These are phyloP conservation scores for Melanogaster broomeanus DNA, from an alignment of 768 basidiomycete species.

Conservation along the genomic window DNA sequence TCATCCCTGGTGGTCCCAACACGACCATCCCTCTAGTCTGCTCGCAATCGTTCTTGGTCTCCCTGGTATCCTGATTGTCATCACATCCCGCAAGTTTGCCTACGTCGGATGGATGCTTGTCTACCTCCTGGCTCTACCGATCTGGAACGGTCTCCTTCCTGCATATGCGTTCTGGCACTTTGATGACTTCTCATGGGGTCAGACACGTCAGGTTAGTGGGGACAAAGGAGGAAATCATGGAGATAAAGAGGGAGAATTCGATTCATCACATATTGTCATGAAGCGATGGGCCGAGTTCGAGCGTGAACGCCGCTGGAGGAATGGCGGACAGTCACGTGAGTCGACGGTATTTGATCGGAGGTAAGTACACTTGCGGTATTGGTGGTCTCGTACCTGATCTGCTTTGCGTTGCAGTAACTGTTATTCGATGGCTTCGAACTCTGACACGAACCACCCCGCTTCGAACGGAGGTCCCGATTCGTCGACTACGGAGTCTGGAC, in stretches of 20 bases:
- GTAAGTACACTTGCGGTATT: conserved; percentile 43
- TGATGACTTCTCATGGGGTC: conserved; percentile 98
- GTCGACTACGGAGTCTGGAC: conserved; percentile 62
- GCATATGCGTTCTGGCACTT: conserved; percentile 99
- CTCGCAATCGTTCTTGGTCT: conserved; percentile 95
- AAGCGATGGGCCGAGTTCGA: conserved; percentile 99
- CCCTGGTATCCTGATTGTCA: conserved; percentile 92
- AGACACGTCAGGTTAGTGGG: conserved; percentile 82
- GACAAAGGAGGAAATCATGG: conserved; percentile 73
- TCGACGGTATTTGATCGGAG: conserved; percentile 68
- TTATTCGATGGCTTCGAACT: conserved; percentile 77
- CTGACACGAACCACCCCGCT: conserved; percentile 64
- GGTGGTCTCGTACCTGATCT: conserved; percentile 17
- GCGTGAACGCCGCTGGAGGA: conserved; percentile 92
- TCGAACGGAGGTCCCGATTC: conserved; percentile 53
- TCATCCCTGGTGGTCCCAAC: conserved; percentile 76
- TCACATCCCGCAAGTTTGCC: conserved; percentile 91
- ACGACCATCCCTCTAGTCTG: conserved; percentile 90
- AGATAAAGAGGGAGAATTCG: conserved; percentile 97
- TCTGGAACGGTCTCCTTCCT: conserved; percentile 97
- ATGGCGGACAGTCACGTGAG: conserved; percentile 80
- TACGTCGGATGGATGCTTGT: conserved; percentile 98
- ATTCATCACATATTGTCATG: conserved; percentile 96
- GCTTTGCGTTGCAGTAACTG: conserved; percentile 43
- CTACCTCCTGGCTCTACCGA: conserved; percentile 88